phyloP scores from a whole-genome alignment of 345 rosid genomes.

The Lepidium didymum region DNA sequence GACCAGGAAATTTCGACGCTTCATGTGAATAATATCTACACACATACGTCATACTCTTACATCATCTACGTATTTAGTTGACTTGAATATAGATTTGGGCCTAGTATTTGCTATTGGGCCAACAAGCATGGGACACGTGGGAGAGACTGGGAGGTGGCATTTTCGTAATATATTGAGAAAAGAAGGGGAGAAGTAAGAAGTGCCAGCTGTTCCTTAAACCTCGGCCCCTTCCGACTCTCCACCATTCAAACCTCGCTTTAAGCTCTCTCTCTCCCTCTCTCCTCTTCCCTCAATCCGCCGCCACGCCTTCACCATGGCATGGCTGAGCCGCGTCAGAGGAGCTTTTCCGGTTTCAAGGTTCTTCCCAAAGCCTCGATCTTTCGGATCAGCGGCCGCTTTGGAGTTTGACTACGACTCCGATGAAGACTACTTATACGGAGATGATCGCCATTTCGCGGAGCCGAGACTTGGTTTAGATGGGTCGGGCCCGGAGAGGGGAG shows the following conservation, averaged over 20 bases:
- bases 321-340: conserved; percentile 42
- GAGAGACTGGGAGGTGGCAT: conserved; percentile 8
- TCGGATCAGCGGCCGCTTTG: conserved; percentile 62
- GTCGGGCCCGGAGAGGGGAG: conserved; percentile 56
- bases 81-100: conserved; percentile 8
- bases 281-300: conserved; percentile 22
- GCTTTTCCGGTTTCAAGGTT: conserved; percentile 20
- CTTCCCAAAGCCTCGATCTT: conserved; percentile 26
- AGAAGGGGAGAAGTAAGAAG: neutral
- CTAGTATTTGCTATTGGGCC: neutral
- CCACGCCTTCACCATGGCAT: conserved; percentile 51
- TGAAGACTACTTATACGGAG: conserved; percentile 42
- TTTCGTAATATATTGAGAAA: conserved; percentile 5
- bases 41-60: too few species aligned
- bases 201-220: conserved; percentile 34
- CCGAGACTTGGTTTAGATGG: conserved; percentile 33
- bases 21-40: neutral
- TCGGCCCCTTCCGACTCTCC: neutral
- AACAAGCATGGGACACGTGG: neutral
- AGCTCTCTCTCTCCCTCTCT: neutral
- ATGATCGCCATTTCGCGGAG: conserved; percentile 12
- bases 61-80: too few species aligned
- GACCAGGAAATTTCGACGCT: neutral
- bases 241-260: neutral
- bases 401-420: conserved; percentile 45